Evolutionary conservation across 2,329 filamentous ascomycete species (phyloP).

Genomic region (Aspergillus sergii): DNA sequence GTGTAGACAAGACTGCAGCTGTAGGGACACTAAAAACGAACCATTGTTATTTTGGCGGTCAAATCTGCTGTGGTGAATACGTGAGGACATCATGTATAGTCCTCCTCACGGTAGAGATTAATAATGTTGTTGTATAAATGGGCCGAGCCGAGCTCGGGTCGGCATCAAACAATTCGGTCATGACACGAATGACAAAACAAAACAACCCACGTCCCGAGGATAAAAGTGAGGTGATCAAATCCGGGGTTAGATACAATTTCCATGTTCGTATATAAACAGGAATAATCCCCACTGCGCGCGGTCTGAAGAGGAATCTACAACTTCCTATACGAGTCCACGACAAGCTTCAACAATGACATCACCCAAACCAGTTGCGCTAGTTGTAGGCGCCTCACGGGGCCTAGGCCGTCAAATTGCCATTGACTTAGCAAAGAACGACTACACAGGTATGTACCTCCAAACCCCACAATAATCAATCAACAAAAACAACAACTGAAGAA

Average conservation of each 20-base stretch:
- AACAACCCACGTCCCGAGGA: slow-evolving; percentile 14
- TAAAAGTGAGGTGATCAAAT: neutral
- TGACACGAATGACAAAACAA: slow-evolving; percentile 1
- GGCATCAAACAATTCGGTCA: neutral
- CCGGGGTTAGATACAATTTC: neutral
- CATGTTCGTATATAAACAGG: neutral
- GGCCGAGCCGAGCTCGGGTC: slow-evolving; percentile 21
- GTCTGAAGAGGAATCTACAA: neutral
- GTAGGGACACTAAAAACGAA: neutral
- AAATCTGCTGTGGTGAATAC: neutral
- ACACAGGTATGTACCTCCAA: slow-evolving; percentile 59
- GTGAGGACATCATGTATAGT: neutral
- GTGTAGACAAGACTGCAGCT: neutral
- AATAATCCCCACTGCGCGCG: neutral
- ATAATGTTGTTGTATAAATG: neutral
- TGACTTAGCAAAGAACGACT: slow-evolving; percentile 71
- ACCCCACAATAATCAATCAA: neutral
- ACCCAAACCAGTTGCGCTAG: slow-evolving; percentile 60
- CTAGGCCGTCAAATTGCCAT: slow-evolving; percentile 81
- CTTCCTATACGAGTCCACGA: neutral
- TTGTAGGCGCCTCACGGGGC: slow-evolving; percentile 76
- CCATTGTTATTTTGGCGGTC: neutral
- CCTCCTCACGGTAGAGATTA: neutral
- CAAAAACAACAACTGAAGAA: slow-evolving; percentile 5
- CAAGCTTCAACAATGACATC: slow-evolving; percentile 18